Conservation (phyloP, 345 rosid species). For the Pelargonium nanum region DNA sequence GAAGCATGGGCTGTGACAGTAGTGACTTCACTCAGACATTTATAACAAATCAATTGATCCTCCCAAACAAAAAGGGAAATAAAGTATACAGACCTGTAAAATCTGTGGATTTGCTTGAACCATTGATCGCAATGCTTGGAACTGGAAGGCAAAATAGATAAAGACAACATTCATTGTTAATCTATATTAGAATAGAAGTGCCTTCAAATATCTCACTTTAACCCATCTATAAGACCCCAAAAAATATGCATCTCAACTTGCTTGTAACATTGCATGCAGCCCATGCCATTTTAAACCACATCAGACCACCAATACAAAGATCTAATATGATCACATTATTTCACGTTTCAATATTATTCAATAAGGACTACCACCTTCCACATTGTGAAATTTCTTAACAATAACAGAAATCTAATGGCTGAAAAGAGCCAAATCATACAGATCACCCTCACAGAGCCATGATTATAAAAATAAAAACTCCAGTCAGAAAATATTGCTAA, state of each 20-base stretch:
- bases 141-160: conserved; percentile 29
- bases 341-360: too few species aligned
- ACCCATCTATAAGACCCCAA: background rate
- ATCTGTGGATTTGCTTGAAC: conserved; percentile 97
- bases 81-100: conserved; percentile 50
- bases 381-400: background rate
- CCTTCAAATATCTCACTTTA: background rate
- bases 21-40: conserved; percentile 1
- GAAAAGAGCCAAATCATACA: background rate
- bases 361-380: background rate
- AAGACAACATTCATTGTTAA: background rate
- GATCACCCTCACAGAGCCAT: background rate
- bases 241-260: background rate
- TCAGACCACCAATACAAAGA: background rate
- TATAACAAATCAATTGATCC: conserved; percentile 1
- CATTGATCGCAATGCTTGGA: conserved; percentile 86
- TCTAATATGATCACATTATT: too few species aligned
- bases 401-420: background rate
- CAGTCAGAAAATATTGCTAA: background rate
- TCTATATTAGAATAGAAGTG: background rate
- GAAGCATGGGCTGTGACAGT: conserved; percentile 77
- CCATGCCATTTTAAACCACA: background rate
- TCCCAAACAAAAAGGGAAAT: background rate
- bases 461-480: too few species aligned
- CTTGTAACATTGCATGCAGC: background rate